phyloP scores from a whole-genome alignment of 192 early-diverging fungal genomes.

The Pilaira anomala region DNA sequence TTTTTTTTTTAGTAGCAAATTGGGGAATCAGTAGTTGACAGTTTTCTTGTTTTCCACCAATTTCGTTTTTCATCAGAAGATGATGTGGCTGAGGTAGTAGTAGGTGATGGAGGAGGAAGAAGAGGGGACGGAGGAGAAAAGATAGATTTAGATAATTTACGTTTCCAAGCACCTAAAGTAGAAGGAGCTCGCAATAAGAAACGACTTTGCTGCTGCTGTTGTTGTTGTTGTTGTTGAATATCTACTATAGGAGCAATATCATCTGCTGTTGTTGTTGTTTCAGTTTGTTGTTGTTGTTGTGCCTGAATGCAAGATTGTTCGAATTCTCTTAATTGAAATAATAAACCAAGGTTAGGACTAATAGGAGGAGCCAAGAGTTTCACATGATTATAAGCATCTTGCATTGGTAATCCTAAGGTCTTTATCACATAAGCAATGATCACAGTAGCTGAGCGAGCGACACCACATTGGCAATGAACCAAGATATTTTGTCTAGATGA shows the following conservation, averaged over 20 bases:
- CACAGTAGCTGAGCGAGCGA: constrained; percentile 83
- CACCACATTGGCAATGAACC: constrained; percentile 87
- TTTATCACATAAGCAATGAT: constrained; percentile 91
- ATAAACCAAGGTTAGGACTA: constrained; percentile 79
- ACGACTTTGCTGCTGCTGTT: no score
- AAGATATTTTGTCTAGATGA: constrained; percentile 56
- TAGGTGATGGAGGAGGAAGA: no score
- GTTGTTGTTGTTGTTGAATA: no score
- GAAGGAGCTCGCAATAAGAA: constrained; percentile 4
- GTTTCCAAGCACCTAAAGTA: constrained; percentile 4
- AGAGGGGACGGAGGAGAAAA: no score
- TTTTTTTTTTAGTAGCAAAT: constrained; percentile 8
- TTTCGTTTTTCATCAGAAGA: background rate
- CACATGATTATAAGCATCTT: constrained; percentile 75
- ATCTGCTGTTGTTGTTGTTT: no score
- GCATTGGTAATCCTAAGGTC: constrained; percentile 50
- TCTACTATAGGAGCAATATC: no score
- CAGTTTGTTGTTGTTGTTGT: background rate
- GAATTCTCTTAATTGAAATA: constrained; percentile 76
- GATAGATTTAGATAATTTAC: background rate
- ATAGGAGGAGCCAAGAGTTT: constrained; percentile 65
- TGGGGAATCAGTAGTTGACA: constrained; percentile 3
- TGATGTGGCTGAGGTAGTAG: background rate
- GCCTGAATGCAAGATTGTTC: constrained; percentile 33
- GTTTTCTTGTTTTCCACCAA: constrained; percentile 10